phyloP scores from a whole-genome alignment of 345 rosid species.

The Kernera saxatilis region DNA sequence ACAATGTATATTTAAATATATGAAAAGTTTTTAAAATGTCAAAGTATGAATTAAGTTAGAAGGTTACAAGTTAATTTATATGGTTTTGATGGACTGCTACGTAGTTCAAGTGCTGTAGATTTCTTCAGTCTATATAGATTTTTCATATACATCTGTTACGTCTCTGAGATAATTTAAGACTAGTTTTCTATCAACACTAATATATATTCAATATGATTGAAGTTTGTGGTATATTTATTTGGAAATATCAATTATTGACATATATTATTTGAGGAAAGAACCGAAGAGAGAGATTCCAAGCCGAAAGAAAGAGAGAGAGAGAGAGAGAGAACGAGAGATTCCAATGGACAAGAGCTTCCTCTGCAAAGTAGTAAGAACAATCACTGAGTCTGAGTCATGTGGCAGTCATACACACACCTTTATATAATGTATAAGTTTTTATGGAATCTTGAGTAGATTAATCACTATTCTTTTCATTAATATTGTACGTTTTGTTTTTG shows the following conservation, averaged over 20 bases:
- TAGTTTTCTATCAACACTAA: neutral
- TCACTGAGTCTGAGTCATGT: constrained; percentile 24
- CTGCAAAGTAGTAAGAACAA: constrained; percentile 18
- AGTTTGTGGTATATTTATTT: neutral
- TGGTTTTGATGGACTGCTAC: neutral
- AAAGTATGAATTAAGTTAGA: neutral
- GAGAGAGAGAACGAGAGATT: neutral
- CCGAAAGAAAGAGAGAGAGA: constrained; percentile 1
- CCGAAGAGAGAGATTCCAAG: neutral
- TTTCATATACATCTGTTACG: neutral
- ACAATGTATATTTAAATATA: neutral
- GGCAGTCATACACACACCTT: constrained; percentile 11
- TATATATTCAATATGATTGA: neutral
- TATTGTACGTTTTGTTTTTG: neutral
- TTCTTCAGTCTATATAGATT: neutral
- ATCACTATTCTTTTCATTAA: neutral
- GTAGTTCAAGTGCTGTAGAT: neutral
- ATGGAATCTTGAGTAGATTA: neutral
- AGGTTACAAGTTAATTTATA: neutral
- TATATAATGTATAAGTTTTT: neutral
- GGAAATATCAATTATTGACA: neutral
- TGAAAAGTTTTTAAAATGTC: neutral
- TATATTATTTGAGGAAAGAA: neutral
- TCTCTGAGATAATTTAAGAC: neutral
- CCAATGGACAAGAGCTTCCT: constrained; percentile 8